phyloP scores from a whole-genome alignment of 345 rosid genomes.

The Heritiera fomes region DNA sequence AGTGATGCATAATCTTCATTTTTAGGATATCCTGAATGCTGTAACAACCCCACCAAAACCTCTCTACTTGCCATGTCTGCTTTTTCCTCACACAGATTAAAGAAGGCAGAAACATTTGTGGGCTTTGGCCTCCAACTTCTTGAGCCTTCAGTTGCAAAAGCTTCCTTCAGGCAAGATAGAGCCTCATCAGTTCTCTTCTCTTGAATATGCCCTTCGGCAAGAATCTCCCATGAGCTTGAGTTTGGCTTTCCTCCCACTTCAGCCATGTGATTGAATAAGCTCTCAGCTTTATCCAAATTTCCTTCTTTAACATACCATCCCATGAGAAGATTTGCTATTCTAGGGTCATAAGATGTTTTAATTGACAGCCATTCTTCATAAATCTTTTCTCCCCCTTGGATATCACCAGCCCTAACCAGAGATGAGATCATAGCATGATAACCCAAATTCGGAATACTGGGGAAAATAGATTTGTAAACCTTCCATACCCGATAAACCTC shows the following conservation, averaged over 20 bases:
- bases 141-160: conserved; percentile 15
- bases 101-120: conserved; percentile 13
- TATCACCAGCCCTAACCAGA: conserved; percentile 61
- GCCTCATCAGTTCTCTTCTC: conserved; percentile 35
- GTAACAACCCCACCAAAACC: conserved; percentile 50
- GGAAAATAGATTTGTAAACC: conserved; percentile 72
- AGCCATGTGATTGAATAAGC: conserved; percentile 54
- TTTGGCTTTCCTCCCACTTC: conserved; percentile 82
- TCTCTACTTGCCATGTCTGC: conserved; percentile 52
- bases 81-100: conserved; percentile 54
- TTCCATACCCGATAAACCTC: conserved; percentile 81
- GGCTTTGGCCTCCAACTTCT: conserved; percentile 13
- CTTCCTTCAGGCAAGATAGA: conserved; percentile 11
- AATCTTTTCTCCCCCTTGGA: conserved; percentile 72
- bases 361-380: conserved; percentile 79
- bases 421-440: conserved; percentile 82
- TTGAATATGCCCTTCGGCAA: conserved; percentile 60
- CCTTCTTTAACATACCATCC: conserved; percentile 60
- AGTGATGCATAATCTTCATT: conserved; percentile 51
- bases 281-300: conserved; percentile 58
- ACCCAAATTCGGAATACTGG: conserved; percentile 76
- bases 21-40: conserved; percentile 54
- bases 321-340: conserved; percentile 81
- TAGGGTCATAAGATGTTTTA: conserved; percentile 71
- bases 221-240: conserved; percentile 81